Conservation (phyloP, 2,329 filamentous ascomycete species). For the Amylocarpus encephaloides region DNA sequence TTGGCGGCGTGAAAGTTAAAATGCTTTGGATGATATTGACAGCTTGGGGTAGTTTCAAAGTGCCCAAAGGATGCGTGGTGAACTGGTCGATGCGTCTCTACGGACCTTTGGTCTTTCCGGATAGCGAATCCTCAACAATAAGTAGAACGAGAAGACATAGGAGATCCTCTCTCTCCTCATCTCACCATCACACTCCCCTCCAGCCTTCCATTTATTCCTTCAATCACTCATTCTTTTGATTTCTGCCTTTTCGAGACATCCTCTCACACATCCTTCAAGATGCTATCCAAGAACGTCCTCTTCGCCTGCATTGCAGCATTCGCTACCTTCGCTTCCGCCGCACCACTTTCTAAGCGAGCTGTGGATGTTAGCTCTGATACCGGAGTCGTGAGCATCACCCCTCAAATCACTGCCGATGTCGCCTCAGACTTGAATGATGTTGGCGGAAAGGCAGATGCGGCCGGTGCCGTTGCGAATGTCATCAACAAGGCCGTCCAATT, state of each 20-base stretch:
- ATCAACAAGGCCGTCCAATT: conserved; percentile 14
- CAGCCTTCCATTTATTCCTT: not conserved
- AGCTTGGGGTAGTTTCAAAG: too few species aligned
- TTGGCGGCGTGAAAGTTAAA: not conserved
- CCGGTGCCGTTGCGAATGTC: conserved; percentile 6
- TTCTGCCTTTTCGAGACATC: not conserved
- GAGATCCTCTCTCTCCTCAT: not conserved
- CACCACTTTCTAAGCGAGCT: conserved; percentile 3
- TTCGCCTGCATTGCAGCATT: not conserved
- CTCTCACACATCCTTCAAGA: conserved; percentile 1
- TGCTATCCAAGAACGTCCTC: conserved; percentile 10
- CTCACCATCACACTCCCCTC: not conserved
- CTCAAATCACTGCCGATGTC: not conserved
- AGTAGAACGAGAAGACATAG: not conserved
- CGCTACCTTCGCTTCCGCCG: not conserved
- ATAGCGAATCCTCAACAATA: not conserved
- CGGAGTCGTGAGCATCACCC: conserved; percentile 4
- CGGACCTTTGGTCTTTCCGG: too few species aligned
- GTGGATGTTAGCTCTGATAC: conserved; percentile 10
- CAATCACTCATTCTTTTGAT: not conserved
- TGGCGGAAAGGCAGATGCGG: conserved; percentile 10
- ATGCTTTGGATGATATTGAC: not conserved
- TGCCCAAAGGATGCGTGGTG: too few species aligned
- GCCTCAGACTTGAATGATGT: conserved; percentile 4
- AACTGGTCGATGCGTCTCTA: too few species aligned